Evolutionary conservation across 495 filamentous ascomycete species (phyloP).

Genomic region (Aspergillus indologenus): DNA sequence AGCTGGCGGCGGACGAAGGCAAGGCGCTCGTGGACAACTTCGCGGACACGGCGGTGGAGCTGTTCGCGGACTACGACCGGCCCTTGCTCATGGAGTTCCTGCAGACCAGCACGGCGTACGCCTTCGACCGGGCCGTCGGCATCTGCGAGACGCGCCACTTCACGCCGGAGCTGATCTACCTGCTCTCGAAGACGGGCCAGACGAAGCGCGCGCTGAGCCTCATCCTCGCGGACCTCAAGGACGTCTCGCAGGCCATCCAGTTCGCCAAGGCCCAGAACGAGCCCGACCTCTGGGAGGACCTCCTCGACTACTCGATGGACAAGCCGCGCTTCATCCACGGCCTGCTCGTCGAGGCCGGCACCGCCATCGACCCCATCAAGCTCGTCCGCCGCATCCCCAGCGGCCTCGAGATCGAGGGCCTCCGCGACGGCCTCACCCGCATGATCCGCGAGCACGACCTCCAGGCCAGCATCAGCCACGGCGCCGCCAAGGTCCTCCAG

Average conservation of each 20-base stretch:
- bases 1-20: constrained; percentile 55
- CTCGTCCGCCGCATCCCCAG: constrained; percentile 88
- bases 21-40: constrained; percentile 78
- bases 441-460: constrained; percentile 93
- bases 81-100: constrained; percentile 80
- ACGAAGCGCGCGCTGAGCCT: constrained; percentile 84
- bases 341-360: constrained; percentile 89
- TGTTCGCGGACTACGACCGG: constrained; percentile 83
- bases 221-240: constrained; percentile 82
- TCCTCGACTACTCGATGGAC: constrained; percentile 94
- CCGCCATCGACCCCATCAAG: constrained; percentile 82
- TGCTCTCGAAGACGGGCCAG: constrained; percentile 91
- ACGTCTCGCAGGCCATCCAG: constrained; percentile 86
- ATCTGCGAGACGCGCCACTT: constrained; percentile 77
- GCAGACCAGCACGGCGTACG: constrained; percentile 77
- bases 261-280: constrained; percentile 94
- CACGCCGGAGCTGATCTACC: constrained; percentile 86
- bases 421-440: constrained; percentile 76
- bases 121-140: constrained; percentile 69
- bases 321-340: constrained; percentile 92
- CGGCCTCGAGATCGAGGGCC: constrained; percentile 84
- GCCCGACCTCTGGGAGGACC: constrained; percentile 87
- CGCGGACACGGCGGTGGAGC: constrained; percentile 76
- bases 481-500: constrained; percentile 80
- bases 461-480: constrained; percentile 83